Conservation (phyloP, 2,329 filamentous ascomycete species). For the Colletotrichum ledebouriae region DNA sequence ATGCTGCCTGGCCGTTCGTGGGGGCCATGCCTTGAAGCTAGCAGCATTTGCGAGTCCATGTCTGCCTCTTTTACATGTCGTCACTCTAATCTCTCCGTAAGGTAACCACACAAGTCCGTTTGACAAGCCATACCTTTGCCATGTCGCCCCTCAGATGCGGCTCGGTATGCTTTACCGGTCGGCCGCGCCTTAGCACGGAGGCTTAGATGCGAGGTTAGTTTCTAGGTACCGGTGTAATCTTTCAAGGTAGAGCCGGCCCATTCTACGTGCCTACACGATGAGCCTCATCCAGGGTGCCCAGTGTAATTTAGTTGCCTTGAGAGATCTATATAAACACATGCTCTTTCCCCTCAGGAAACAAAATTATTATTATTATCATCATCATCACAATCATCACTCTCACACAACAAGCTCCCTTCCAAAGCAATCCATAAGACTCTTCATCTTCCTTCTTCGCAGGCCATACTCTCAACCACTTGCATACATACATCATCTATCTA, state of each 20-base stretch:
- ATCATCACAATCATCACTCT: slow-evolving; percentile 23
- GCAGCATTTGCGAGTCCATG: slow-evolving; percentile 10
- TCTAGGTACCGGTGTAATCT: slow-evolving; percentile 9
- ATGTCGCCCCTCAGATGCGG: slow-evolving; percentile 2
- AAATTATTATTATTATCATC: slow-evolving; percentile 5
- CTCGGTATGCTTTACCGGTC: slow-evolving; percentile 27
- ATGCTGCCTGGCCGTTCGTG: slow-evolving; percentile 36
- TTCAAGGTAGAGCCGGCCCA: slow-evolving; percentile 25
- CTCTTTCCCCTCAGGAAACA: slow-evolving; percentile 18
- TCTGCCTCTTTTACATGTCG: slow-evolving; percentile 6
- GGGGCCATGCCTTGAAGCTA: slow-evolving; percentile 34
- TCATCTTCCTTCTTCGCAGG: slow-evolving; percentile 41
- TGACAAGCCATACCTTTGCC: slow-evolving; percentile 15
- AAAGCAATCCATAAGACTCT: slow-evolving; percentile 4
- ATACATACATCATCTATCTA: slow-evolving; percentile 29
- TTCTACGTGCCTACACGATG: slow-evolving; percentile 34
- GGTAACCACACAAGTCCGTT: slow-evolving; percentile 1
- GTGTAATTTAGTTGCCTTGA: slow-evolving; percentile 18
- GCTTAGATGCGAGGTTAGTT: slow-evolving; percentile 27
- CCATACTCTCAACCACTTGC: slow-evolving; percentile 46
- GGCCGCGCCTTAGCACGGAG: slow-evolving; percentile 26
- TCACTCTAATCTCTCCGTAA: slow-evolving; percentile 1
- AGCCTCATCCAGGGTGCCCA: slow-evolving; percentile 28
- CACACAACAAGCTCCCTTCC: slow-evolving; percentile 29
- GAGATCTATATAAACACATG: slow-evolving; percentile 37